Evolutionary conservation across 2,329 filamentous ascomycete genomes (phyloP), one percentile per base, ranked within the genome.

Genomic region (Hymenotorrendiella dingleyae): DNA sequence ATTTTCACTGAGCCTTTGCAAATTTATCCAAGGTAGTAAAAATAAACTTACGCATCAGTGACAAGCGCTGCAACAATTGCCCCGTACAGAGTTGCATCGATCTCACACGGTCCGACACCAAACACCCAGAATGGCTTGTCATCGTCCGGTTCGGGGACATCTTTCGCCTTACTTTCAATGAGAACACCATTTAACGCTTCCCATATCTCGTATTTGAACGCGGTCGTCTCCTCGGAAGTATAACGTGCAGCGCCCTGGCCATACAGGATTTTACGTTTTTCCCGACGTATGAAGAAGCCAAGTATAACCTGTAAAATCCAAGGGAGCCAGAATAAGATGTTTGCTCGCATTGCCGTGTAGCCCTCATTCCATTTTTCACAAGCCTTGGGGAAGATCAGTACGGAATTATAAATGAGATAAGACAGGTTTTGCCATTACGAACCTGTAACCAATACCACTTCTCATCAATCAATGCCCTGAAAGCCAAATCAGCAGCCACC

Each of bases 281-380:
- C 63, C 14, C 71, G 67, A 50, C 76, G 69, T 4, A 67, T 62
- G 0, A 82, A 34, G 12, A 65, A 52, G 1, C 77, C 79, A 6
- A 82, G 55, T 1, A 79, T 2, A 0, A 73, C 46, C 10, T 69
- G 72, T 0, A 77, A 27, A 0, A 71, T 72, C 54, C 71, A 82
- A 0, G 76, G 72, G 1, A 81, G 47, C 0, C 67, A 41, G 8
- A 55, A 61, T 6, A 83, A 63, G 6, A 70, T 61, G 27, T 72
- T 62, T 38, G 69, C 67, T 12, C 78, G 72, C 76, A 80, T 80
- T 11, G 62, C 59, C 46, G 75, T 69, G 63, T 75, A 82, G 55
- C 82, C 80, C 43, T 76, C 63, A 3, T 69, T 56, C 78, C 78
- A 83, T 47, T 69, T 65, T 61, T 83, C 78, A 29, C 67, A 64